Evolutionary conservation across 1,284 basidiomycete genomes (phyloP).

Genomic region (Heterobasidion irregulare): DNA sequence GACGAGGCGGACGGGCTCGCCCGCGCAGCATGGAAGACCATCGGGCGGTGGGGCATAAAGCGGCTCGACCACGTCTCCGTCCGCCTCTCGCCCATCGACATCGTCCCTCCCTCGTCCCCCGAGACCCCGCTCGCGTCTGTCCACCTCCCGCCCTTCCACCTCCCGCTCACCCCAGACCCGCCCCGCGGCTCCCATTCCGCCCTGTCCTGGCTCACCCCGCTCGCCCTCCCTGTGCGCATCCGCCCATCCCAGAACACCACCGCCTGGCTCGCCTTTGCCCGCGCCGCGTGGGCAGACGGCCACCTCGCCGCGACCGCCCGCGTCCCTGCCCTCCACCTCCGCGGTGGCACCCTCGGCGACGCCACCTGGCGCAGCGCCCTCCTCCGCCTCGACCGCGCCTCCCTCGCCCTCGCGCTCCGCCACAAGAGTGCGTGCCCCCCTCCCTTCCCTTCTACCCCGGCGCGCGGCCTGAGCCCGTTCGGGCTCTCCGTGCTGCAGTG

Average conservation of each 20-base stretch:
- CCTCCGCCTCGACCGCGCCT: slow-evolving; percentile 31
- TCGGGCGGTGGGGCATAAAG: slow-evolving; percentile 60
- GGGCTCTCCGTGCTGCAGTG: too few relatives aligned
- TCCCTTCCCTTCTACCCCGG: not conserved
- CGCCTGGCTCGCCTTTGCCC: slow-evolving; percentile 40
- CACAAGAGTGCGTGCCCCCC: slow-evolving; percentile 39
- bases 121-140: slow-evolving; percentile 37
- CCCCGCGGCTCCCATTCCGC: slow-evolving; percentile 26
- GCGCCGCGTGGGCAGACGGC: slow-evolving; percentile 52
- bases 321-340: slow-evolving; percentile 33
- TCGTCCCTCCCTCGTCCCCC: slow-evolving; percentile 34
- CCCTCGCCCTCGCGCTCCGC: slow-evolving; percentile 37
- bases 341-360: slow-evolving; percentile 39
- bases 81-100: slow-evolving; percentile 36
- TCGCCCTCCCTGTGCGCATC: slow-evolving; percentile 45
- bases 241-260: slow-evolving; percentile 45
- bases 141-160: slow-evolving; percentile 34
- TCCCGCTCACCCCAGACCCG: slow-evolving; percentile 52
- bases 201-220: slow-evolving; percentile 46
- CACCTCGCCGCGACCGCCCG: slow-evolving; percentile 33
- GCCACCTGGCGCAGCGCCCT: slow-evolving; percentile 39
- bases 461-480: too few relatives aligned
- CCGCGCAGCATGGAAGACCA: slow-evolving; percentile 43
- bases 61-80: slow-evolving; percentile 48
- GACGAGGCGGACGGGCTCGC: slow-evolving; percentile 32